A percentile compares a stretch with the other conserved stretches of the same genome.
These are phyloP conservation scores for Entamoeba nuttalli DNA, from an alignment of 208 protist genomes.

Conservation along the genomic window DNA sequence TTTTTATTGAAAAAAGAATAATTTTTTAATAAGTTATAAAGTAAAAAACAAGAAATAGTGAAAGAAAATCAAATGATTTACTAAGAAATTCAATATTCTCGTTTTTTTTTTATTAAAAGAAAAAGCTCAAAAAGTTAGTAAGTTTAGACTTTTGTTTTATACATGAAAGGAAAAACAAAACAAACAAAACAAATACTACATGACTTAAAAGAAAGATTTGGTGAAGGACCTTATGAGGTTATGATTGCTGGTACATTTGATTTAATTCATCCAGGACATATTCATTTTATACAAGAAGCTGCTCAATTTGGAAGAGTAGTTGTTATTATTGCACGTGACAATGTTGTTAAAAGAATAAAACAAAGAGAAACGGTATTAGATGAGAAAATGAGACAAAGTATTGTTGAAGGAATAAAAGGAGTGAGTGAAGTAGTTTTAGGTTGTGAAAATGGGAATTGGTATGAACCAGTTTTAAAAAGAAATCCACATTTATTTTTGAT, in stretches of 20 bases:
- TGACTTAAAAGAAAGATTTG: neutral
- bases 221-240: neutral
- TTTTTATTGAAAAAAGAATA: too few relatives aligned
- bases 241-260: neutral
- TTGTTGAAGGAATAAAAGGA: neutral
- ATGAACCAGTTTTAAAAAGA: neutral
- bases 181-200: too few relatives aligned
- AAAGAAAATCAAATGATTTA: too few relatives aligned
- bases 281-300: neutral
- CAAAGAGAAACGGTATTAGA: neutral
- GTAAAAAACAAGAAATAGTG: too few relatives aligned
- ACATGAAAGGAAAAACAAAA: too few relatives aligned
- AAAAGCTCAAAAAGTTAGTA: too few relatives aligned
- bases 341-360: neutral
- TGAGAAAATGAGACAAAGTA: neutral
- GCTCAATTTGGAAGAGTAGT: neutral
- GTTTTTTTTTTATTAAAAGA: too few relatives aligned
- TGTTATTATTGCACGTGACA: neutral
- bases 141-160: too few relatives aligned
- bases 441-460: neutral
- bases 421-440: neutral
- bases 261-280: neutral
- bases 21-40: too few relatives aligned
- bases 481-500: neutral
- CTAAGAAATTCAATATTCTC: too few relatives aligned